Evolutionary conservation across 2,329 filamentous ascomycete genomes (phyloP).

Genomic region (Bipolaris cookei): DNA sequence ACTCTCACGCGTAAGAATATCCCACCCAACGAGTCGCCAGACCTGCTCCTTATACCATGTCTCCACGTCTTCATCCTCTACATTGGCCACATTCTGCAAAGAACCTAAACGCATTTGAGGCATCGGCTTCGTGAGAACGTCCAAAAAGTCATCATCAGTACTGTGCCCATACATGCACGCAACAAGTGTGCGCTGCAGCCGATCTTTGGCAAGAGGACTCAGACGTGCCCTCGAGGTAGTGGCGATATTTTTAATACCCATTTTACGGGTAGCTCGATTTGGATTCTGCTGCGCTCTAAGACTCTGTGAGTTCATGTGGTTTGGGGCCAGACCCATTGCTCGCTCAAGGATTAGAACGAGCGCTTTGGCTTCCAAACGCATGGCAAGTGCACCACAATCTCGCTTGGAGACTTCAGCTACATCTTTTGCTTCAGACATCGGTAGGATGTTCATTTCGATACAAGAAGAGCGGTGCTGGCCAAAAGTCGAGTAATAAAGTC

Average conservation of each 20-base stretch:
- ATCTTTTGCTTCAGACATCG: constrained; percentile 13
- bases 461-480: constrained; percentile 36
- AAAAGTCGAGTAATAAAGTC: constrained; percentile 51
- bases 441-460: constrained; percentile 37
- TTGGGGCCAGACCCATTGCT: constrained; percentile 49
- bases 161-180: constrained; percentile 52
- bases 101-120: constrained; percentile 25
- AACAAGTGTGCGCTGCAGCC: constrained; percentile 55
- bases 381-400: constrained; percentile 31
- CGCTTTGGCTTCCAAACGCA: constrained; percentile 50
- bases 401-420: constrained; percentile 13
- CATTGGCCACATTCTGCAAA: constrained; percentile 41
- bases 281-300: constrained; percentile 13
- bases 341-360: constrained; percentile 51
- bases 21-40: constrained; percentile 66
- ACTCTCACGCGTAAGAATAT: constrained; percentile 49
- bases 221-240: constrained; percentile 42
- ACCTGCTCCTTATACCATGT: constrained; percentile 64
- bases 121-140: constrained; percentile 52
- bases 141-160: constrained; percentile 48
- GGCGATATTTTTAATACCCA: constrained; percentile 34
- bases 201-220: constrained; percentile 48
- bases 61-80: constrained; percentile 51
- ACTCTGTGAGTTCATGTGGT: constrained; percentile 40
- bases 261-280: constrained; percentile 26